These are phyloP conservation scores for Mrakia frigida DNA, from an alignment of 768 basidiomycete species.

Conservation along the genomic window DNA sequence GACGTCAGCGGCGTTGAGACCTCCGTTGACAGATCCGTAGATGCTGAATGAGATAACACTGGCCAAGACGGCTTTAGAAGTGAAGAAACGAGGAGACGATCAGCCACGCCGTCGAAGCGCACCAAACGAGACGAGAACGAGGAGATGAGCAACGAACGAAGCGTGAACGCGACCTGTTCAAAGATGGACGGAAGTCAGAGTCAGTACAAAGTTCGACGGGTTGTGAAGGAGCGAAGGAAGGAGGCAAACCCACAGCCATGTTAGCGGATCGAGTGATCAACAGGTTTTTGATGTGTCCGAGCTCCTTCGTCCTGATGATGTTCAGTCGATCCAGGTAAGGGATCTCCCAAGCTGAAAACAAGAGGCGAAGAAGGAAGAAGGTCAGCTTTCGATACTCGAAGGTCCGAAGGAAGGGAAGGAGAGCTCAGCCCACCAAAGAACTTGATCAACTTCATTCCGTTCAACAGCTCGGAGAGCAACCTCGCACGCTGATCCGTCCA, in stretches of 20 bases:
- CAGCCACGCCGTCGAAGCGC: no score
- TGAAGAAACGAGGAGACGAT: no score
- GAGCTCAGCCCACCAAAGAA: conserved; percentile 9
- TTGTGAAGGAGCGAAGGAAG: no score
- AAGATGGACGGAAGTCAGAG: no score
- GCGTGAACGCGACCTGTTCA: conserved; percentile 23
- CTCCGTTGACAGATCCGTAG: conserved; percentile 55
- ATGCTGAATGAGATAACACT: conserved; percentile 64
- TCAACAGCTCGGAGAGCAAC: conserved; percentile 59
- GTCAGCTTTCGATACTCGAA: background rate
- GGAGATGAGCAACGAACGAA: conserved; percentile 34
- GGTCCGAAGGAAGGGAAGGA: background rate
- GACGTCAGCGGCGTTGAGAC: conserved; percentile 62
- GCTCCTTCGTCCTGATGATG: conserved; percentile 23
- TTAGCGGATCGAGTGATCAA: conserved; percentile 55
- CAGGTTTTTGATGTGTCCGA: conserved; percentile 22
- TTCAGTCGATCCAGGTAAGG: conserved; percentile 29
- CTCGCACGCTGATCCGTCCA: conserved; percentile 63
- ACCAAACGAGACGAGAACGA: no score
- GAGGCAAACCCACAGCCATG: conserved; percentile 44
- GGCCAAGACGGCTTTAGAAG: conserved; percentile 51
- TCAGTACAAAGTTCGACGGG: no score
- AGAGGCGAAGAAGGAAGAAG: background rate
- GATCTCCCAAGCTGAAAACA: conserved; percentile 22
- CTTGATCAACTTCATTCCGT: conserved; percentile 40